phyloP scores from a whole-genome alignment of 2,329 filamentous ascomycete species.

The Neopestalotiopsis sp. region DNA sequence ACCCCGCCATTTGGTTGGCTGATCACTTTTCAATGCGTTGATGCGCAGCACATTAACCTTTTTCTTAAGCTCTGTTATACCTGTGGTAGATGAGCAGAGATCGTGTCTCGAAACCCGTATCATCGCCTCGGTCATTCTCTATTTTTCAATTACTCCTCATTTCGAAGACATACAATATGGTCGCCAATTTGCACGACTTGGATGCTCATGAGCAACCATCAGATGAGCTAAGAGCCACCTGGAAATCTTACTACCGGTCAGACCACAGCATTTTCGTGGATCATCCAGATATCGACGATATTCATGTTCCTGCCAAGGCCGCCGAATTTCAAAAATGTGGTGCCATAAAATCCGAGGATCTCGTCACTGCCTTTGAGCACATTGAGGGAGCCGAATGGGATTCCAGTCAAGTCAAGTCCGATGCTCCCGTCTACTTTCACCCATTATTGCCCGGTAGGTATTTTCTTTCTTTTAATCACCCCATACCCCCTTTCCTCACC shows the following conservation, averaged over 20 bases:
- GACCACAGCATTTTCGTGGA: slow-evolving; percentile 55
- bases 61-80: background rate
- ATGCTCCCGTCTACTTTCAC: slow-evolving; percentile 65
- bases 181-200: slow-evolving; percentile 53
- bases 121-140: too few species aligned
- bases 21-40: background rate
- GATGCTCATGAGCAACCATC: slow-evolving; percentile 83
- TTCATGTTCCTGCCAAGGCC: slow-evolving; percentile 41
- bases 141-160: too few species aligned
- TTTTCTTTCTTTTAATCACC: slow-evolving; percentile 24
- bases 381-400: slow-evolving; percentile 41
- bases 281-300: slow-evolving; percentile 63
- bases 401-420: slow-evolving; percentile 33
- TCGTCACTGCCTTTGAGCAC: slow-evolving; percentile 49
- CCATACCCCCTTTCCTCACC: background rate
- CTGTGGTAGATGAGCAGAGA: too few species aligned
- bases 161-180: slow-evolving; percentile 35
- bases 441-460: slow-evolving; percentile 76
- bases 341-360: slow-evolving; percentile 45
- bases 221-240: slow-evolving; percentile 68
- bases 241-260: slow-evolving; percentile 75
- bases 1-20: background rate
- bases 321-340: slow-evolving; percentile 51
- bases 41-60: background rate
- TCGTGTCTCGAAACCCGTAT: too few species aligned